These are phyloP conservation scores for Paramecium biaurelia DNA, from an alignment of 73 alveolate genomes.

Conservation along the genomic window DNA sequence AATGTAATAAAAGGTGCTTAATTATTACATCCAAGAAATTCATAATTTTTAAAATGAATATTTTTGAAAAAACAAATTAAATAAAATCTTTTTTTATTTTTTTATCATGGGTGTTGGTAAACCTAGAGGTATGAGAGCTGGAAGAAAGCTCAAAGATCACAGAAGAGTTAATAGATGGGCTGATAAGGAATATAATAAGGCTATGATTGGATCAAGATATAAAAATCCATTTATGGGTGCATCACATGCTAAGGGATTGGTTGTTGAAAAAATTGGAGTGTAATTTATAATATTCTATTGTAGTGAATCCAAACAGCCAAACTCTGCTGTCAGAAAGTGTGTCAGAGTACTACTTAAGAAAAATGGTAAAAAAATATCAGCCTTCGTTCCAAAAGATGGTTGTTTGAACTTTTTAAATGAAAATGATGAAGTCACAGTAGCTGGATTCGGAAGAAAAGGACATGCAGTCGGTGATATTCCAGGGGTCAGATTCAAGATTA, in stretches of 20 bases:
- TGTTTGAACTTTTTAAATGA: slow-evolving; percentile 75
- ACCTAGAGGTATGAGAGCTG: slow-evolving; percentile 66
- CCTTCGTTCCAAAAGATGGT: slow-evolving; percentile 81
- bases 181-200: slow-evolving; percentile 75
- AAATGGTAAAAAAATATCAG: slow-evolving; percentile 72
- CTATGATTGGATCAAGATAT: slow-evolving; percentile 77
- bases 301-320: slow-evolving; percentile 77
- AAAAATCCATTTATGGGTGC: slow-evolving; percentile 80
- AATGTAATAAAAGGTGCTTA: background rate
- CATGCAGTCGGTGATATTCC: slow-evolving; percentile 84
- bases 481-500: slow-evolving; percentile 79
- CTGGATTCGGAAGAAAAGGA: slow-evolving; percentile 82
- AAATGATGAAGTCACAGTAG: slow-evolving; percentile 76
- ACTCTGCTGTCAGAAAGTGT: slow-evolving; percentile 82
- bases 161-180: slow-evolving; percentile 75
- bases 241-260: slow-evolving; percentile 82
- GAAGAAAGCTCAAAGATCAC: slow-evolving; percentile 63
- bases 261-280: slow-evolving; percentile 73
- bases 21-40: background rate
- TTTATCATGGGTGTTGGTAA: slow-evolving; percentile 63
- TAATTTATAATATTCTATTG: background rate
- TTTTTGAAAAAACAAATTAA: slow-evolving; percentile 2
- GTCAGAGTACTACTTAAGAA: slow-evolving; percentile 75
- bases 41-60: background rate
- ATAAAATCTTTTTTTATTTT: slow-evolving; percentile 15